These are phyloP conservation scores for Datura wrightii DNA, from an alignment of 257 asterid species.

Conservation along the genomic window DNA sequence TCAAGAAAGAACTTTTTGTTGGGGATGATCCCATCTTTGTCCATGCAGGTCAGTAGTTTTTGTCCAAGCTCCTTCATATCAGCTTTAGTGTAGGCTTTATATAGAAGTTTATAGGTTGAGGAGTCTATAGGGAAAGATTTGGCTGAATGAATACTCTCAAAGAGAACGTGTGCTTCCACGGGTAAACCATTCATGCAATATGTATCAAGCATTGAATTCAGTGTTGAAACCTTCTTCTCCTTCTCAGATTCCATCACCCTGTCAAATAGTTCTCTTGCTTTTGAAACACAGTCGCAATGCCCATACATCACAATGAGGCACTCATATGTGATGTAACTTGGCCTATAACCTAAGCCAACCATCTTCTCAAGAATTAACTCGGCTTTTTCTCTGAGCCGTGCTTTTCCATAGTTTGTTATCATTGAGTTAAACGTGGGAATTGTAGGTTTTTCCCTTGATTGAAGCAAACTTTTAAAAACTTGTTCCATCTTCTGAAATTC, in stretches of 20 bases:
- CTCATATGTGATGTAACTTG: conserved; percentile 83
- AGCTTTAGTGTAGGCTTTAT: conserved; percentile 84
- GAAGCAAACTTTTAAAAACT: conserved; percentile 76
- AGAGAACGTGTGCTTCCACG: conserved; percentile 74
- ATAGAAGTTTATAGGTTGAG: conserved; percentile 83
- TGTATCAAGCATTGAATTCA: conserved; percentile 89
- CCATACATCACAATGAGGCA: conserved; percentile 84
- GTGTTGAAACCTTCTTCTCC: conserved; percentile 77
- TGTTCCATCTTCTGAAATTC: conserved; percentile 96
- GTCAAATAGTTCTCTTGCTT: conserved; percentile 82
- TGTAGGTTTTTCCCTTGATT: conserved; percentile 84
- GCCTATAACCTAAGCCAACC: conserved; percentile 78
- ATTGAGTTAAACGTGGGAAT: conserved; percentile 88
- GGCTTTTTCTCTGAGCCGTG: conserved; percentile 80
- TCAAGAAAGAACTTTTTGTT: conserved; percentile 85
- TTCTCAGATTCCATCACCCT: conserved; percentile 54
- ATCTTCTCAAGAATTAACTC: conserved; percentile 63
- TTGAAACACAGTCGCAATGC: conserved; percentile 71
- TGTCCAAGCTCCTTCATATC: conserved; percentile 74
- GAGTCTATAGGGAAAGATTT: conserved; percentile 56
- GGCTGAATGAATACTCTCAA: conserved; percentile 57
- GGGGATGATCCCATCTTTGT: conserved; percentile 82
- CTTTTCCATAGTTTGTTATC: conserved; percentile 95
- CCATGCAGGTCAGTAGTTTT: conserved; percentile 71
- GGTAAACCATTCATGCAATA: conserved; percentile 82